These are phyloP conservation scores for Viscum album DNA, from an alignment of 177 flowering plant species.

Conservation along the genomic window DNA sequence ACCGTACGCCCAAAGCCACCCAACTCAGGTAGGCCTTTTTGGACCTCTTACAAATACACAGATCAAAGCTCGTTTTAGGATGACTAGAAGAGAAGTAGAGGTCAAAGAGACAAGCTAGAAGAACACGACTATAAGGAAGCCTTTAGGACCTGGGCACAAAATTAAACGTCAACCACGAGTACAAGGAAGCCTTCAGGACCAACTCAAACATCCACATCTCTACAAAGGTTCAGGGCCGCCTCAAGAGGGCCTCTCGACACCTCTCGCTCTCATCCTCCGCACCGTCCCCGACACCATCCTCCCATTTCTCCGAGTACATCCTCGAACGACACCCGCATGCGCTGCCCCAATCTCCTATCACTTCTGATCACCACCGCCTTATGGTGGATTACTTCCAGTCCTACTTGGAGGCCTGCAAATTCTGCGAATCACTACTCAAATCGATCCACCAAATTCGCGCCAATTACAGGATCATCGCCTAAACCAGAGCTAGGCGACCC, in stretches of 20 bases:
- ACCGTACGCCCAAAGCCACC: no score
- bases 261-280: no score
- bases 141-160: no score
- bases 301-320: slow-evolving; percentile 31
- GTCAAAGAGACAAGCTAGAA: no score
- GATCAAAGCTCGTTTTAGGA: no score
- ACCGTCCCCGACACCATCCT: not conserved
- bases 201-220: slow-evolving; percentile 57
- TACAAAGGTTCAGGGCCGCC: slow-evolving; percentile 42
- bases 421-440: slow-evolving; percentile 43
- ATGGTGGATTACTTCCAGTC: slow-evolving; percentile 49
- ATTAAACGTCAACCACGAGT: slow-evolving; percentile 56
- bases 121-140: no score
- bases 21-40: no score
- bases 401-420: slow-evolving; percentile 41
- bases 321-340: slow-evolving; percentile 50
- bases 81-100: no score
- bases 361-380: slow-evolving; percentile 22
- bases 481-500: slow-evolving; percentile 28
- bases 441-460: slow-evolving; percentile 43
- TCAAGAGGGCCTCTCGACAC: not conserved
- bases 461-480: slow-evolving; percentile 27
- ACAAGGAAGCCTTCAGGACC: slow-evolving; percentile 64
- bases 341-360: slow-evolving; percentile 23
- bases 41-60: no score